Percentiles rank a stretch among this genome's conserved stretches.
These are phyloP conservation scores for Alternaria ethzedia DNA, from an alignment of 2,329 filamentous ascomycete species.

Conservation along the genomic window DNA sequence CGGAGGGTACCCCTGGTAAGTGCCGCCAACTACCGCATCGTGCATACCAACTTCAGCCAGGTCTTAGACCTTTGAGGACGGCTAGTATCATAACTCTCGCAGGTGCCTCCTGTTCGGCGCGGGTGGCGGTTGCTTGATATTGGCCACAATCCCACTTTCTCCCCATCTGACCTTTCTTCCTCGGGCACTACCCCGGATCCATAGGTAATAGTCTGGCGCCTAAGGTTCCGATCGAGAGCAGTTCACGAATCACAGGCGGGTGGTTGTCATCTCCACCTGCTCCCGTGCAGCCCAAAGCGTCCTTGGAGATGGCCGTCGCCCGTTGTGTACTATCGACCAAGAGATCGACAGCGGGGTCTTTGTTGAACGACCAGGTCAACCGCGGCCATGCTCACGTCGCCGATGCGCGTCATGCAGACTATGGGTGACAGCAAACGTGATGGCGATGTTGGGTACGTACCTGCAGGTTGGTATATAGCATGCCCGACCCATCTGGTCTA, in stretches of 20 bases:
- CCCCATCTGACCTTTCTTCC: neutral
- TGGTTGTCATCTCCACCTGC: neutral
- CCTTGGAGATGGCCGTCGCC: neutral
- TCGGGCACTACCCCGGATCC: neutral
- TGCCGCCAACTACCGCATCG: neutral
- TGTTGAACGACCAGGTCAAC: neutral
- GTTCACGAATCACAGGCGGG: neutral
- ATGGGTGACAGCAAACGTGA: neutral
- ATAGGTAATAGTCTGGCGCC: neutral
- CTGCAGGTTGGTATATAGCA: neutral
- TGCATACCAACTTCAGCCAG: neutral
- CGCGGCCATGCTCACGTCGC: neutral
- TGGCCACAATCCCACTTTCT: neutral
- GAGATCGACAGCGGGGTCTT: conserved; percentile 3
- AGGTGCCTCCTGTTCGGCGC: neutral
- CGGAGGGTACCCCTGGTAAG: conserved; percentile 1
- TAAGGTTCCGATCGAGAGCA: neutral
- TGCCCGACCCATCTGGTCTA: neutral
- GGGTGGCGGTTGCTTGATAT: neutral
- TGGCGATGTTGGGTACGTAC: neutral
- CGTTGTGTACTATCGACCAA: neutral
- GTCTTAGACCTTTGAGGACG: neutral
- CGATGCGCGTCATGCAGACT: neutral
- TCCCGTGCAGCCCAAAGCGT: neutral
- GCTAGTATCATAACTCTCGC: neutral